These are phyloP conservation scores for Myotisia sp. DNA, from an alignment of 2,329 filamentous ascomycete species.

Conservation along the genomic window DNA sequence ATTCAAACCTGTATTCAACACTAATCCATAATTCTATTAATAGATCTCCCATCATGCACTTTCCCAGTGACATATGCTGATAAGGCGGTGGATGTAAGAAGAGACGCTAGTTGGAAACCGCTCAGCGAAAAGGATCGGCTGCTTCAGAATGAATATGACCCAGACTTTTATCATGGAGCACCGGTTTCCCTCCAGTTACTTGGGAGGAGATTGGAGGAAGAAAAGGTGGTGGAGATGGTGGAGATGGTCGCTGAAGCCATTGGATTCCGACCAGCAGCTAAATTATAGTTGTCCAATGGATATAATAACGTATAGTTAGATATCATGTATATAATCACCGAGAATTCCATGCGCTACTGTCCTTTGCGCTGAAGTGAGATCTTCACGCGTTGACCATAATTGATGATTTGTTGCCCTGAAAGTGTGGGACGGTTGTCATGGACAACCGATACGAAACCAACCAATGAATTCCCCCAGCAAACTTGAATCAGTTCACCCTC, in stretches of 20 bases:
- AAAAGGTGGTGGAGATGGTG: slow-evolving; percentile 25
- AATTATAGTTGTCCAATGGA: too few species aligned
- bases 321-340: too few species aligned
- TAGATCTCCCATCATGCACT: slow-evolving; percentile 17
- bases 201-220: slow-evolving; percentile 18
- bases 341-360: too few species aligned
- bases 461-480: too few species aligned
- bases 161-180: slow-evolving; percentile 20
- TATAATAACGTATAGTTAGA: too few species aligned
- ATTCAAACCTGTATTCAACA: background rate
- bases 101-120: slow-evolving; percentile 19
- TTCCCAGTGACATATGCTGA: slow-evolving; percentile 14
- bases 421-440: slow-evolving; percentile 7
- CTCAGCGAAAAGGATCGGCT: slow-evolving; percentile 17
- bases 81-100: slow-evolving; percentile 12
- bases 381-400: background rate
- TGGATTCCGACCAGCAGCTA: slow-evolving; percentile 5
- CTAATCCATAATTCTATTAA: slow-evolving; percentile 8
- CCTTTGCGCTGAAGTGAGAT: too few species aligned
- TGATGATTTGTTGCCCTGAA: background rate
- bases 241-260: slow-evolving; percentile 21
- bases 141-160: slow-evolving; percentile 18
- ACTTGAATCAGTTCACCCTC: too few species aligned
- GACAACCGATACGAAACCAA: slow-evolving; percentile 8
- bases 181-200: slow-evolving; percentile 19